phyloP scores from a whole-genome alignment of 2,329 filamentous ascomycete genomes.

The Colletotrichum siamense region DNA sequence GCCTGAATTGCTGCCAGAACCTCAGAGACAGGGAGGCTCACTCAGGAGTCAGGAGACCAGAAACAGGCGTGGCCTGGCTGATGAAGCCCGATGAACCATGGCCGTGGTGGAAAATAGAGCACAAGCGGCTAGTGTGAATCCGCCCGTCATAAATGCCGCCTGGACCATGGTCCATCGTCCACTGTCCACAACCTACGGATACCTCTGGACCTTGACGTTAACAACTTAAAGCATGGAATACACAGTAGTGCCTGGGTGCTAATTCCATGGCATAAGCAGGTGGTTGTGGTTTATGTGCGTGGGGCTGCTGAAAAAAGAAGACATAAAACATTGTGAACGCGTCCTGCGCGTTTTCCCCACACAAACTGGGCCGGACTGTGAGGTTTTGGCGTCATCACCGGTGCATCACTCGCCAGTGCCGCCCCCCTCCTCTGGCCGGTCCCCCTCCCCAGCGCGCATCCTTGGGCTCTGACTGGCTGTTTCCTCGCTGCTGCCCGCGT shows the following conservation, averaged over 20 bases:
- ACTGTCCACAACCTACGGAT: background rate
- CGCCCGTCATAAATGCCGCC: slow-evolving; percentile 14
- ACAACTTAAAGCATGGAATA: background rate
- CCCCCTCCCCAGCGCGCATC: background rate
- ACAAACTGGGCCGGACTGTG: background rate
- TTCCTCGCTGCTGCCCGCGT: background rate
- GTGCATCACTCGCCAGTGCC: background rate
- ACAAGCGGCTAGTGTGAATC: background rate
- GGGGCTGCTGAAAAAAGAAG: background rate
- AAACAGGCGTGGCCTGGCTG: background rate
- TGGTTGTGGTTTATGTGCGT: background rate
- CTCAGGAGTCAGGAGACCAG: background rate
- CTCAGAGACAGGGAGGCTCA: background rate
- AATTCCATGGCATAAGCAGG: background rate
- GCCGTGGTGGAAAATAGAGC: background rate
- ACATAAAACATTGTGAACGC: slow-evolving; percentile 11
- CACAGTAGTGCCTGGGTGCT: background rate
- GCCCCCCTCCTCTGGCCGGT: background rate
- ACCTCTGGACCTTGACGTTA: background rate
- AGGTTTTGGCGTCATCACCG: slow-evolving; percentile 17
- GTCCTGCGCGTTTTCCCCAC: slow-evolving; percentile 12
- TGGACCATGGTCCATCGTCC: background rate
- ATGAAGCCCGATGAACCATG: background rate
- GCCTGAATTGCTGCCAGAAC: background rate
- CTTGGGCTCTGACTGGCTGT: background rate